A percentile compares a stretch with the other conserved stretches of the same genome.
Evolutionary conservation across 2,329 filamentous ascomycete genomes (phyloP).

Genomic region (Diaporthe humulicola): DNA sequence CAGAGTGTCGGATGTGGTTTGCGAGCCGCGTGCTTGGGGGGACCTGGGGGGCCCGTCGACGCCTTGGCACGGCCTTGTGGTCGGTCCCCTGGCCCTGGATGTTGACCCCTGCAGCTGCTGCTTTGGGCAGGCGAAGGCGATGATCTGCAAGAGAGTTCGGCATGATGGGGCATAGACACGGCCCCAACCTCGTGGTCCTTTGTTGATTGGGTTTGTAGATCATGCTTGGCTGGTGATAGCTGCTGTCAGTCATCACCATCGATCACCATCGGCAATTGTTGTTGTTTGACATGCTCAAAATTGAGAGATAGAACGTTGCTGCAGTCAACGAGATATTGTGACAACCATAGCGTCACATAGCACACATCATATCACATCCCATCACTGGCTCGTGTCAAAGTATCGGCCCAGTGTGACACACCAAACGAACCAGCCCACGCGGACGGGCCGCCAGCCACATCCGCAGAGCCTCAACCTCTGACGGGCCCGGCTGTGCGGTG

Average conservation of each 20-base stretch:
- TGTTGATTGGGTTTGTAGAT: constrained; percentile 27
- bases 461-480: constrained; percentile 35
- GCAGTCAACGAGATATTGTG: neutral
- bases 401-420: constrained; percentile 1
- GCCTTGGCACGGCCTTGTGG: constrained; percentile 22
- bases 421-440: neutral
- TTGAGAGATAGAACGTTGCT: neutral
- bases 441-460: constrained; percentile 22
- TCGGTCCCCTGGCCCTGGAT: neutral
- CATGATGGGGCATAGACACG: constrained; percentile 4
- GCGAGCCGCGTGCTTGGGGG: constrained; percentile 14
- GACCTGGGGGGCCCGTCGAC: neutral
- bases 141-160: constrained; percentile 14
- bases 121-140: neutral
- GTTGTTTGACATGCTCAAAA: neutral
- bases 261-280: neutral
- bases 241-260: constrained; percentile 8
- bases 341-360: neutral
- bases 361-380: neutral
- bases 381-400: neutral
- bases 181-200: neutral
- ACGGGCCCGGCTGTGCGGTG: neutral
- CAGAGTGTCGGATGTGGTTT: constrained; percentile 30
- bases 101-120: neutral
- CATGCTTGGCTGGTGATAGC: constrained; percentile 10